Percentiles rank a stretch among this genome's conserved stretches.
These are phyloP conservation scores for Pyrenula aspistea DNA, from an alignment of 495 filamentous ascomycete species.

Conservation along the genomic window DNA sequence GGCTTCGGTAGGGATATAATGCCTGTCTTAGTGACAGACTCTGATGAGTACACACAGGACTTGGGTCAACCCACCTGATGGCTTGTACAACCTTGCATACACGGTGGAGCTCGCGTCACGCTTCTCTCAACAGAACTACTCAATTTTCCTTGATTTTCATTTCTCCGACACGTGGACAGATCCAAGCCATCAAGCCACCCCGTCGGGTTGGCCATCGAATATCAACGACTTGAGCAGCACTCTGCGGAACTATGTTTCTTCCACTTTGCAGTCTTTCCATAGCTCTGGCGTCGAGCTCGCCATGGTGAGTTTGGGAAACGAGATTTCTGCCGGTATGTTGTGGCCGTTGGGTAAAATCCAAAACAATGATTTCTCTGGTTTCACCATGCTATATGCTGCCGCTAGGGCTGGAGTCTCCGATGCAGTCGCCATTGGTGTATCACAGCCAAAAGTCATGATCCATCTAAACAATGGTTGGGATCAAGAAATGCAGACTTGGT, in stretches of 20 bases:
- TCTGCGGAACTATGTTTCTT: constrained; percentile 52
- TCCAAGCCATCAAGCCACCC: constrained; percentile 35
- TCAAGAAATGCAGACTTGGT: constrained; percentile 48
- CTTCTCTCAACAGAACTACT: constrained; percentile 48
- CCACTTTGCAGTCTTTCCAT: constrained; percentile 48
- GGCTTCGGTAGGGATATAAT: background rate
- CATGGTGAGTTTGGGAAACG: constrained; percentile 59
- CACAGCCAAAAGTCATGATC: constrained; percentile 51
- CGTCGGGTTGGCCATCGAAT: constrained; percentile 43
- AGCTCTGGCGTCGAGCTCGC: constrained; percentile 35
- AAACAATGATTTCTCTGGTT: constrained; percentile 19
- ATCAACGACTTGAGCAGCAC: constrained; percentile 45
- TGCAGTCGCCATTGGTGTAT: constrained; percentile 48
- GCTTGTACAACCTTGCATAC: constrained; percentile 57
- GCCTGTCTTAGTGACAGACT: background rate
- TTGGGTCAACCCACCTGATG: constrained; percentile 58
- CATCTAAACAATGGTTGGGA: constrained; percentile 63
- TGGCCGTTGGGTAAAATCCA: constrained; percentile 45
- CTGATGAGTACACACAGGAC: background rate
- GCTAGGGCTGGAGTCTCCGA: constrained; percentile 49
- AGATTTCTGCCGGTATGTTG: constrained; percentile 51
- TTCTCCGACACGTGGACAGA: constrained; percentile 56
- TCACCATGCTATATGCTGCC: constrained; percentile 28
- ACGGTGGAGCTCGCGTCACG: constrained; percentile 53
- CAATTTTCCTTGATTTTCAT: constrained; percentile 59